phyloP scores from a whole-genome alignment of 345 rosid genomes.

The Camelina neglecta region DNA sequence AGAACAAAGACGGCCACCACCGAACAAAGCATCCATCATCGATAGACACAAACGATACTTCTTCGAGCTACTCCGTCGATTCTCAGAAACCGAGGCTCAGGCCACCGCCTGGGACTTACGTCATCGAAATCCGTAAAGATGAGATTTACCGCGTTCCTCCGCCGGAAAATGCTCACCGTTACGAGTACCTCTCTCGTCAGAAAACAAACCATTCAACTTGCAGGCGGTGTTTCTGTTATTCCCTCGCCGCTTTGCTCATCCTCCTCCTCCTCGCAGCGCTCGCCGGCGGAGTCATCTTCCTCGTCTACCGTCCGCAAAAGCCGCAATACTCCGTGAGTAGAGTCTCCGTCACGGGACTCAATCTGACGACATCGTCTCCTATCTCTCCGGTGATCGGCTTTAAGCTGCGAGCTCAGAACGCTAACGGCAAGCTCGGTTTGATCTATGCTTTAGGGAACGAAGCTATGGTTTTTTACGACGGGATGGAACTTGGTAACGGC shows the following conservation, averaged over 20 bases:
- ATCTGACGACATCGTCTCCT: conserved; percentile 51
- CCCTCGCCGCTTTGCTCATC: conserved; percentile 37
- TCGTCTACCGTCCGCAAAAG: conserved; percentile 64
- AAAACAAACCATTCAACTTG: conserved; percentile 45
- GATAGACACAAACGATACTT: conserved; percentile 24
- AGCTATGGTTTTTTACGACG: conserved; percentile 47
- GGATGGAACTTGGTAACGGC: conserved; percentile 51
- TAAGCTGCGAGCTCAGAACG: conserved; percentile 56
- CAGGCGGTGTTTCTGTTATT: conserved; percentile 53
- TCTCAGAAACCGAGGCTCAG: conserved; percentile 27
- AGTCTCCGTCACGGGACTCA: conserved; percentile 59
- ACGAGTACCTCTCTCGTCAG: conserved; percentile 55
- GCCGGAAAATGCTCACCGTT: conserved; percentile 56
- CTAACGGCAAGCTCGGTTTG: conserved; percentile 64
- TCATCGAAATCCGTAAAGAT: conserved; percentile 60
- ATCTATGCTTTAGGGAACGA: conserved; percentile 53
- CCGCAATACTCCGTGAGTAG: conserved; percentile 58
- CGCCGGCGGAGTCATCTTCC: conserved; percentile 58
- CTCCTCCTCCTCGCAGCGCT: conserved; percentile 48
- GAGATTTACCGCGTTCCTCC: conserved; percentile 70
- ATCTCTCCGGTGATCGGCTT: conserved; percentile 57
- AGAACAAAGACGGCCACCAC: background rate
- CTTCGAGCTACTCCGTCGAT: conserved; percentile 35
- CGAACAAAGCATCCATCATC: conserved; percentile 19
- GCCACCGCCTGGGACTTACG: conserved; percentile 53